These are phyloP conservation scores for Fragaria iinumae DNA, from an alignment of 306 rosid genomes.

Conservation along the genomic window DNA sequence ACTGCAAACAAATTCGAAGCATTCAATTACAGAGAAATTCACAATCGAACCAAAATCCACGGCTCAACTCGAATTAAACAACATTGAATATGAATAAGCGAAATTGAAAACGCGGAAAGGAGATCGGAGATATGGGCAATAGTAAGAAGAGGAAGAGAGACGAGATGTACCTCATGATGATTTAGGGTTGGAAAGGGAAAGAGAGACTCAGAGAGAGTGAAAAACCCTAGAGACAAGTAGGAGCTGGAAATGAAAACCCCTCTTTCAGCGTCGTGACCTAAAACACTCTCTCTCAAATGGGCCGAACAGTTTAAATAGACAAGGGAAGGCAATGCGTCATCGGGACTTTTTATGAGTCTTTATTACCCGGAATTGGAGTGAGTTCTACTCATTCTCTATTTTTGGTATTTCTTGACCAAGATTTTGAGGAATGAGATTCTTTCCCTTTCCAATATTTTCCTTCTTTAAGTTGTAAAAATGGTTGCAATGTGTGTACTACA, in stretches of 20 bases:
- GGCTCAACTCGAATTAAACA: background rate
- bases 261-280: constrained; percentile 2
- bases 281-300: background rate
- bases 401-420: background rate
- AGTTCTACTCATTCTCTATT: background rate
- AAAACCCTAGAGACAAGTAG: constrained; percentile 14
- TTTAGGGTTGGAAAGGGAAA: background rate
- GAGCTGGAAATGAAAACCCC: background rate
- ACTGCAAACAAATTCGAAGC: constrained; percentile 35
- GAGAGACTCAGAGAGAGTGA: background rate
- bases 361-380: background rate
- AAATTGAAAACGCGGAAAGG: background rate
- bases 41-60: background rate
- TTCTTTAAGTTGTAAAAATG: too few relatives aligned
- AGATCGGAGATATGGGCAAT: background rate
- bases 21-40: background rate
- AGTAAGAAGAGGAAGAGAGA: background rate
- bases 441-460: too few relatives aligned
- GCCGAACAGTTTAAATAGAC: background rate
- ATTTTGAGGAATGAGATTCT: too few relatives aligned
- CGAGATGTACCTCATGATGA: constrained; percentile 17
- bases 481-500: too few relatives aligned
- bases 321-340: background rate
- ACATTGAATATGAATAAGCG: background rate
- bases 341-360: background rate